Evolutionary conservation across 202 grass and related monocot genomes (phyloP), one percentile per base, ranked within the genome.

Genomic region (Alloteropsis angusta): DNA sequence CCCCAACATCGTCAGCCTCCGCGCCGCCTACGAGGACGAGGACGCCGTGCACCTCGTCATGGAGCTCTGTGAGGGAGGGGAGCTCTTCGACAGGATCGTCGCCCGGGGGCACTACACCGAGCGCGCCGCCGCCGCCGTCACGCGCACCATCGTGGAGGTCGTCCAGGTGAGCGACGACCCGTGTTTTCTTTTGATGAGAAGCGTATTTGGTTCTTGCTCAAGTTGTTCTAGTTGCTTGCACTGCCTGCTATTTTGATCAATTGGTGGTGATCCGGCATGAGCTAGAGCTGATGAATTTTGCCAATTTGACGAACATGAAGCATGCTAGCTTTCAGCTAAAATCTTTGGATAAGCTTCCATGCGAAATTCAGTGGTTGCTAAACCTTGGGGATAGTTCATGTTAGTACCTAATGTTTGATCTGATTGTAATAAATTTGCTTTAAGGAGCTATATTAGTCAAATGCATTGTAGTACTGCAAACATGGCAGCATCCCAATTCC

Each of bases 61-160:
- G 93, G 93, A 97, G 88, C 90, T 97, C 60, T 97, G 93, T 48
- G 90, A 93, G 86, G 93, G 93, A 57, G 93, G 93, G n/a, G 93
- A 97, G 86, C 91, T 97, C 65, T 97, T 97, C 76, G 93, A 97
- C 68, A 62, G 93, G 80, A 97, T 97, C 65, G 90, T 91, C 28
- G 90, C 90, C 2, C 67, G 82, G 11, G 93, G 90, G 0, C 88
- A 91, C 83, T 97, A 93, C 81, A 93, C 88, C 34, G 93, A 97
- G 78, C 82, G 88, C 42, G 90, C 86, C 4, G 93, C 93, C 1
- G 88, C 88, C 7, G 76, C 53, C 38, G 86, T 97, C 75, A 93
- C 74, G 47, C 85, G 84, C 35, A 93, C 90, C 78, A 93, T 97
- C 49, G 93, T 93, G 7, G 88, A 97, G 85, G 93, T 97, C 28